Evolutionary conservation across 257 asterid genomes (phyloP).

Genomic region (Petrea volubilis): DNA sequence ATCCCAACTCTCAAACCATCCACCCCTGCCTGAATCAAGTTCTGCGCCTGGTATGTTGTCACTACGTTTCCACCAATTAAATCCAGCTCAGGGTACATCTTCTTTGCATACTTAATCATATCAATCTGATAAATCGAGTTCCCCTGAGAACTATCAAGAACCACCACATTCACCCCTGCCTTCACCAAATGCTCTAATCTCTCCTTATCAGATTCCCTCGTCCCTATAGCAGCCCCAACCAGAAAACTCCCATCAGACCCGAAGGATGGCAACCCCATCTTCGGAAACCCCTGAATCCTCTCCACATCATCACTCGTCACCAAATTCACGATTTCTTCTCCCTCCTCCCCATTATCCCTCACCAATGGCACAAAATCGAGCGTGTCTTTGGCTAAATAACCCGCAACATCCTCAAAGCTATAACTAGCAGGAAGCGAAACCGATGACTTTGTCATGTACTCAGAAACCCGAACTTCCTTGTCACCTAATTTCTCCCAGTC

Average conservation of each 20-base stretch:
- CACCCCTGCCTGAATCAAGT: constrained; percentile 82
- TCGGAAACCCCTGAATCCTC: constrained; percentile 66
- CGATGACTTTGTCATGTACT: constrained; percentile 52
- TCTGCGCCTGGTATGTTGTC: constrained; percentile 71
- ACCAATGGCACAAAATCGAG: constrained; percentile 61
- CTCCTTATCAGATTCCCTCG: constrained; percentile 81
- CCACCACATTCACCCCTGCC: constrained; percentile 74
- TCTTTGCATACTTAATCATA: constrained; percentile 79
- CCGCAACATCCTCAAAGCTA: constrained; percentile 69
- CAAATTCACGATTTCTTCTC: constrained; percentile 53
- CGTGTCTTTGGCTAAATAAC: constrained; percentile 54
- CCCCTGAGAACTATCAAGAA: constrained; percentile 90
- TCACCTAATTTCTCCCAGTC: constrained; percentile 60
- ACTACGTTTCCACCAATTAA: constrained; percentile 90
- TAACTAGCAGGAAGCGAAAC: constrained; percentile 57
- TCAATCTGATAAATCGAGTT: constrained; percentile 80
- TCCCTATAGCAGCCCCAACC: constrained; percentile 88
- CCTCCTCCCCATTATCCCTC: constrained; percentile 34
- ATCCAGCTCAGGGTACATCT: constrained; percentile 65
- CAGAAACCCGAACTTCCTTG: constrained; percentile 50
- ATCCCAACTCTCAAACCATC: constrained; percentile 95
- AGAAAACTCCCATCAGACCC: constrained; percentile 65
- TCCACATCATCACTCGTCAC: constrained; percentile 51
- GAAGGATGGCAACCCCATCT: constrained; percentile 68
- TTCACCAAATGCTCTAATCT: constrained; percentile 82